Percentiles rank a stretch among this genome's conserved stretches.
Evolutionary conservation across 2,329 filamentous ascomycete genomes (phyloP).

Genomic region (Colletotrichum tamarilloi): DNA sequence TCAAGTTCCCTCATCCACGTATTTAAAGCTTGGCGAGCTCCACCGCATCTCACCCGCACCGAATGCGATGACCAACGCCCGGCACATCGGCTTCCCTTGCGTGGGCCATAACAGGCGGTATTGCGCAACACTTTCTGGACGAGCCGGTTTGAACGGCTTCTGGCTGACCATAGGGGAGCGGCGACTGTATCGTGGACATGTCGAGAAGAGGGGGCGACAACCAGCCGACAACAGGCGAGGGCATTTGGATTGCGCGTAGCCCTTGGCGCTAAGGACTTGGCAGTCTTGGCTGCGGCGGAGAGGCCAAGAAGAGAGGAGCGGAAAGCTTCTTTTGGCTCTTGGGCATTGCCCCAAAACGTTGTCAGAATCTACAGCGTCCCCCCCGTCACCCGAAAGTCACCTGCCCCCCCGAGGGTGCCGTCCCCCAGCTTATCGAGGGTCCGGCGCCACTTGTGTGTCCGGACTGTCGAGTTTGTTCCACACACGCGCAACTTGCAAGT

Average conservation of each 20-base stretch:
- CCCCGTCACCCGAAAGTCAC: conserved; percentile 5
- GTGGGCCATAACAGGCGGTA: conserved; percentile 31
- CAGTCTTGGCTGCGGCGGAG: conserved; percentile 36
- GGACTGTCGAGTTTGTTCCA: not conserved
- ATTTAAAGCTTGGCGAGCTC: conserved; percentile 16
- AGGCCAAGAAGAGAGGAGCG: conserved; percentile 36
- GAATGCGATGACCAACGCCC: not conserved
- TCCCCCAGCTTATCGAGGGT: conserved; percentile 1
- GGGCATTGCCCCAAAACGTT: conserved; percentile 19
- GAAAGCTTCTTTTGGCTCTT: conserved; percentile 35
- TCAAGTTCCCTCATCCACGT: not conserved
- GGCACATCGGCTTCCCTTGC: conserved; percentile 30
- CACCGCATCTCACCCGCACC: not conserved
- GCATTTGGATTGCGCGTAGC: conserved; percentile 32
- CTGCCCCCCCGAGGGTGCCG: conserved; percentile 2
- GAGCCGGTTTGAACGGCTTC: conserved; percentile 31
- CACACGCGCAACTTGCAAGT: not conserved
- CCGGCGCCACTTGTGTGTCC: not conserved
- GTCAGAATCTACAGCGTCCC: not conserved
- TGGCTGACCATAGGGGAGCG: conserved; percentile 23
- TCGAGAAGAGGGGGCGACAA: conserved; percentile 15
- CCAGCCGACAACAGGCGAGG: conserved; percentile 8
- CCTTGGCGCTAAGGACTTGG: conserved; percentile 33
- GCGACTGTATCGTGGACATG: conserved; percentile 11
- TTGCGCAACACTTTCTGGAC: conserved; percentile 32